Evolutionary conservation across 2,329 filamentous ascomycete species (phyloP), one percentile per base, ranked within the genome.

Genomic region (Trichoderma atroviride): DNA sequence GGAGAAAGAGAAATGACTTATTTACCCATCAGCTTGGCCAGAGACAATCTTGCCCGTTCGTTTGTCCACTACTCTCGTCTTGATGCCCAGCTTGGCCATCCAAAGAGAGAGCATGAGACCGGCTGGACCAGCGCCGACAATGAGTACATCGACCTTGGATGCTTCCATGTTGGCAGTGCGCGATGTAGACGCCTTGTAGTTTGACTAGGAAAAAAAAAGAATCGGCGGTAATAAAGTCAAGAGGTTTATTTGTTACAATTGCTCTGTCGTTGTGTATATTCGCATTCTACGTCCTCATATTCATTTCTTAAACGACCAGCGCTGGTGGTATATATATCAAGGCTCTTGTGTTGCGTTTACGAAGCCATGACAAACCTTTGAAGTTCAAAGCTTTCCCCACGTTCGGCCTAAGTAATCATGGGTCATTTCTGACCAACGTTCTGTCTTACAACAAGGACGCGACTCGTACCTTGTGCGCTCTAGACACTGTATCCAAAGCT

Each of bases 21-120:
- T 57, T 78, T 76, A 57, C 64, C 82, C 80, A 70, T 83, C 80
- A 40, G 82, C 79, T 72, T 83, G 80, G 22, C 81, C 80, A 6
- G 76, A 78, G 71, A 79, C 80, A 47, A 83, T 74, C 70, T 81
- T 77, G 71, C 76, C 73, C 31, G 77, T 76, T 35, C 82, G 76
- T 75, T 83, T 84, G 74, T 84, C 82, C 19, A 84, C 75, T 29
- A 83, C 79, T n/a, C 82, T 79, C 1, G 81, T 75, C 31, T 76
- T 76, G 65, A 83, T 73, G 14, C 81, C 81, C 53, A 79, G 77
- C 40, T 79, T 77, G 4, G 81, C 79, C 73, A 84, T 76, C 81
- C 81, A 84, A 14, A 79, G 69, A 6, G 81, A 79, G 40, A 82
- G 75, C 81, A 84, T 83, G 43, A 83, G 72, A 35, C 81, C 81